Evolutionary conservation across 345 rosid species (phyloP), one percentile per base, ranked within the genome.

Genomic region (Orychophragmus violaceus): DNA sequence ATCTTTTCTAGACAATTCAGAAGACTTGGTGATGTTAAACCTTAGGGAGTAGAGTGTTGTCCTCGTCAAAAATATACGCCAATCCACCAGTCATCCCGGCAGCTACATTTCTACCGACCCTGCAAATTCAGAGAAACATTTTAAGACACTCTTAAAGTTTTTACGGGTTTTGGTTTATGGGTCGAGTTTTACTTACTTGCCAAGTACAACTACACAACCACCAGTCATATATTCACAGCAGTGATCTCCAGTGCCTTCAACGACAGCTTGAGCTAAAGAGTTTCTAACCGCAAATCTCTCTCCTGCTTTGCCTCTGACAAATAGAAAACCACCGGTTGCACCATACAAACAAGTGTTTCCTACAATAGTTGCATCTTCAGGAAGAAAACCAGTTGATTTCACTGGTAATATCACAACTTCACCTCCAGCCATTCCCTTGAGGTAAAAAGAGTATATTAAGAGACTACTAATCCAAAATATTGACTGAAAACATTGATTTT

Each of bases 71-170:
- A 37, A 94, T 70, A 76, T 94, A 94, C 24, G 95, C 88, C 72
- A 94, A 78, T 55, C 99, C 99, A 75, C 99, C 99, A 3, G 99
- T 94, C 99, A 94, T 94, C 37, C 99, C 99, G 25, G 99, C 99
- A 62, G 97, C 97, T 55, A 94, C 99, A 68, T 94, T 94, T 80
- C 99, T 83, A 54, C 99, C 99, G 64, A 90, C 99, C 76, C 99
- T 94, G 95, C 71, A 61, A 80, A 68, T 54, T 45, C 42, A 53
- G 36, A 61, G 29, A 55, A 44, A 21, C 11, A 16, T 49, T 21
- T 28, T 33, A 19, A 25, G 11, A 32, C 27, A 30, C 7, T 17
- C 50, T 7, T 16, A 6, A n/a, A 18, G 28, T 52, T 50, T 24
- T 18, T n/a, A n/a, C n/a, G 9, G 12, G 41, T 33, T 61, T 61